Evolutionary conservation across 371 early-diverging fungal species (phyloP).

Genomic region (Amoeboaphelidium protococcarum): DNA sequence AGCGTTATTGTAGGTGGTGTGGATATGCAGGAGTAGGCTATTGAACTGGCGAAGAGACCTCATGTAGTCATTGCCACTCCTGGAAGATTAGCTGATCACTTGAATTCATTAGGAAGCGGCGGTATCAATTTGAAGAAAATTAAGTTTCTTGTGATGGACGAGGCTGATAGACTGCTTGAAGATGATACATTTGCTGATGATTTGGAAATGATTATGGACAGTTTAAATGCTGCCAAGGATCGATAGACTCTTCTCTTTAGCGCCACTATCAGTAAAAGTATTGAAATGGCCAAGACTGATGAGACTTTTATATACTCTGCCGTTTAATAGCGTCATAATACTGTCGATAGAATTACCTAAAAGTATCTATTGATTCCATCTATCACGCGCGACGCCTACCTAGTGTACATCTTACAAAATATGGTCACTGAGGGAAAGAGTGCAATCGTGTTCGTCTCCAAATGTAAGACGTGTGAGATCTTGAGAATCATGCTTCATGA

Average conservation of each 20-base stretch:
- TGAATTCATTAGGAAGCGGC: conserved; percentile 73
- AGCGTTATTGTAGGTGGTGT: conserved; percentile 91
- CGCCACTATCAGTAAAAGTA: conserved; percentile 73
- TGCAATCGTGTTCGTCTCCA: conserved; percentile 14
- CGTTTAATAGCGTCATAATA: too few relatives aligned
- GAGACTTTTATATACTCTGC: background rate
- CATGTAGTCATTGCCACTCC: conserved; percentile 93
- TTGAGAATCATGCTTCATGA: background rate
- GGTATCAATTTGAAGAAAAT: conserved; percentile 52
- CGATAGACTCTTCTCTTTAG: conserved; percentile 84
- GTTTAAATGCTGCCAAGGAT: conserved; percentile 46
- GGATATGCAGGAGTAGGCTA: conserved; percentile 83
- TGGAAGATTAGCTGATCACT: conserved; percentile 85
- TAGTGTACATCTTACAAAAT: conserved; percentile 73
- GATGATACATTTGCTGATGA: conserved; percentile 80
- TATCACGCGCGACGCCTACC: conserved; percentile 76
- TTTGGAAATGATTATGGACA: conserved; percentile 75
- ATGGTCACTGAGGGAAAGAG: conserved; percentile 59
- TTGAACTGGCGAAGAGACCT: conserved; percentile 76
- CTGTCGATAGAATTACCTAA: conserved; percentile 74
- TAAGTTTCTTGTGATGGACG: conserved; percentile 81
- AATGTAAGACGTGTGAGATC: conserved; percentile 54
- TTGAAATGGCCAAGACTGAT: conserved; percentile 1
- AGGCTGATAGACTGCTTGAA: conserved; percentile 90
- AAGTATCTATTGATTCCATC: conserved; percentile 73